Conservation (phyloP, 2,329 filamentous ascomycete genomes). For the Ophiocordyceps sinensis region DNA sequence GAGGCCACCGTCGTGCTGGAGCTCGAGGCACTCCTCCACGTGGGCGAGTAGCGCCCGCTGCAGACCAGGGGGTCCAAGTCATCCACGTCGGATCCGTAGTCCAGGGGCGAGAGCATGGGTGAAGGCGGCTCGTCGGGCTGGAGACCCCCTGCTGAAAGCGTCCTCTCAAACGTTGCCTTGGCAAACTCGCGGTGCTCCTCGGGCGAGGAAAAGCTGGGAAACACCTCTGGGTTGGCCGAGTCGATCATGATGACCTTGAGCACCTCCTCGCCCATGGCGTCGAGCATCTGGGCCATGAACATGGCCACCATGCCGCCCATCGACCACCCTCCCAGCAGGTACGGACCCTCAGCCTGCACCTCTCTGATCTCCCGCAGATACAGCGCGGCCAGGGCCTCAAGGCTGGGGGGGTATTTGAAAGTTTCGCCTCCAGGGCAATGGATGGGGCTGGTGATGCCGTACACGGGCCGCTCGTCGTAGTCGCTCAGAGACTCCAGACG, state of each 20-base stretch:
- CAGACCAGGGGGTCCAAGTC: background rate
- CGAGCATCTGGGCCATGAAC: conserved; percentile 10
- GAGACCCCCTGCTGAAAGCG: conserved; percentile 1
- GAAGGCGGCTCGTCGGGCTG: background rate
- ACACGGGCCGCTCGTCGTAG: conserved; percentile 7
- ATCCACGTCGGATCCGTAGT: conserved; percentile 2
- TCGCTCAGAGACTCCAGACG: conserved; percentile 8
- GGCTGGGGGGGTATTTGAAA: conserved; percentile 7
- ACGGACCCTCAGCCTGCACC: conserved; percentile 10
- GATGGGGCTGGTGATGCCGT: conserved; percentile 10
- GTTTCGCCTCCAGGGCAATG: conserved; percentile 6
- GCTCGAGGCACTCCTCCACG: conserved; percentile 2
- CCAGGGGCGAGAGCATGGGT: background rate
- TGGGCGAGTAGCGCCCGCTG: background rate
- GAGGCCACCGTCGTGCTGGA: conserved; percentile 1
- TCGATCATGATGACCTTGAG: conserved; percentile 12
- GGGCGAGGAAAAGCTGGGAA: conserved; percentile 5
- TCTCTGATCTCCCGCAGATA: conserved; percentile 7
- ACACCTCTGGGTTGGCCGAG: conserved; percentile 10
- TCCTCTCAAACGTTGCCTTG: conserved; percentile 6
- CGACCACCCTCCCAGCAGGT: conserved; percentile 11
- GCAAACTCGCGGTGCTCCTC: conserved; percentile 6
- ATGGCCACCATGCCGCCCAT: conserved; percentile 12
- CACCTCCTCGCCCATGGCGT: conserved; percentile 5
- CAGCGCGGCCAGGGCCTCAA: conserved; percentile 7